phyloP scores from a whole-genome alignment of 2,329 filamentous ascomycete genomes.

The Pyrenophora teres region DNA sequence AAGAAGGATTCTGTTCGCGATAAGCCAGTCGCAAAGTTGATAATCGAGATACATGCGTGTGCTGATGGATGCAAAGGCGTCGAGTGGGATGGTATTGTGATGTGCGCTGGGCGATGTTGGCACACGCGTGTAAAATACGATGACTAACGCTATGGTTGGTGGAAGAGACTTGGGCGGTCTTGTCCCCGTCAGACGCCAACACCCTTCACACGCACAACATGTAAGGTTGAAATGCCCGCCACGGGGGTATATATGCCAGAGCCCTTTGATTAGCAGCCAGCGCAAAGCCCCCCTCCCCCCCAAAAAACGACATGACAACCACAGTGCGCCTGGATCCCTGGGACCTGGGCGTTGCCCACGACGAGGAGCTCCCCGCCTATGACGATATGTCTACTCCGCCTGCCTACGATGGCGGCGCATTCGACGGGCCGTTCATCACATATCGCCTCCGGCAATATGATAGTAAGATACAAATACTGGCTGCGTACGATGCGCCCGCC shows the following conservation, averaged over 20 bases:
- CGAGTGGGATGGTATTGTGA: neutral
- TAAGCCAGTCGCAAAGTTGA: too few species aligned
- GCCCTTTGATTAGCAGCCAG: conserved; percentile 16
- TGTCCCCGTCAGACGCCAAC: conserved; percentile 15
- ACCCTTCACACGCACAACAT: conserved; percentile 9
- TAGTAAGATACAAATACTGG: conserved; percentile 33
- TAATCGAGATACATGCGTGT: too few species aligned
- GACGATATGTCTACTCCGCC: conserved; percentile 28
- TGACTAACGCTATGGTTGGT: conserved; percentile 4
- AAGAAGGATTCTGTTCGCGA: too few species aligned
- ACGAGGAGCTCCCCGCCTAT: conserved; percentile 37
- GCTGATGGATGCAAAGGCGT: too few species aligned
- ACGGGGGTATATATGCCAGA: conserved; percentile 14
- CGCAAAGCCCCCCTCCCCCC: neutral
- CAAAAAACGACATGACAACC: conserved; percentile 21
- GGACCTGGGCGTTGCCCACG: conserved; percentile 20
- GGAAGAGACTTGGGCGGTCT: neutral
- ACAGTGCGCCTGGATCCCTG: conserved; percentile 21
- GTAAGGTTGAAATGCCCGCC: conserved; percentile 7
- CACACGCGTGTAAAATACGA: conserved; percentile 2
- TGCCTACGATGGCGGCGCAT: conserved; percentile 22
- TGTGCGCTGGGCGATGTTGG: neutral
- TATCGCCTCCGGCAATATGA: conserved; percentile 33
- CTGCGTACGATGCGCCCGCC: conserved; percentile 19
- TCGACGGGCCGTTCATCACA: conserved; percentile 22